Percentiles rank a stretch among this genome's conserved stretches.
Conservation (phyloP, 176 grass and related monocot species). For the Hordeum vulgare region DNA sequence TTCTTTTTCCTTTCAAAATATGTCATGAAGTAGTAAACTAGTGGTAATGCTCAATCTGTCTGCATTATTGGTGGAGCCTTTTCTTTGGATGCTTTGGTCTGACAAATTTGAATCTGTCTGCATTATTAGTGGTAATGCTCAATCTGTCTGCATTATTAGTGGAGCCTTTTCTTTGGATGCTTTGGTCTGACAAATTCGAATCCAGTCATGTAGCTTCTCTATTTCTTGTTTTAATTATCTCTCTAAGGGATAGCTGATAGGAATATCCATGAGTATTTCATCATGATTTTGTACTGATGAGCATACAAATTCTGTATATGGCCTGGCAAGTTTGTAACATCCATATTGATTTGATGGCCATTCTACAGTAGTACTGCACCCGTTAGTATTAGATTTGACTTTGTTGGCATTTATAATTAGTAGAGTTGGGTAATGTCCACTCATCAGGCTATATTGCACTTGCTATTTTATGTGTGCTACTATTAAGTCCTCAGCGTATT, state of each 20-base stretch:
- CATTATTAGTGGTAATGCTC: constrained; percentile 7
- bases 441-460: neutral
- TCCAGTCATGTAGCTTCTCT: neutral
- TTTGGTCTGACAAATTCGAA: neutral
- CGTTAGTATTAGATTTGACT: neutral
- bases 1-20: constrained; percentile 8
- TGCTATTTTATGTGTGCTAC: constrained; percentile 19
- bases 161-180: neutral
- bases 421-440: constrained; percentile 1
- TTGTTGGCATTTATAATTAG: neutral
- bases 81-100: neutral
- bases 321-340: neutral
- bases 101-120: too few species aligned
- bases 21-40: neutral
- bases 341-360: neutral
- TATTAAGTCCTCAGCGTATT: constrained; percentile 4
- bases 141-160: neutral
- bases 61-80: neutral
- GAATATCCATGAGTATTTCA: neutral
- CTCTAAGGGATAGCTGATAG: neutral
- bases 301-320: neutral
- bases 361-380: neutral
- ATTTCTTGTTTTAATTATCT: neutral
- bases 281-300: neutral
- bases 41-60: neutral